Conservation (phyloP, 2,329 filamentous ascomycete genomes). For the Fusarium mangiferae region DNA sequence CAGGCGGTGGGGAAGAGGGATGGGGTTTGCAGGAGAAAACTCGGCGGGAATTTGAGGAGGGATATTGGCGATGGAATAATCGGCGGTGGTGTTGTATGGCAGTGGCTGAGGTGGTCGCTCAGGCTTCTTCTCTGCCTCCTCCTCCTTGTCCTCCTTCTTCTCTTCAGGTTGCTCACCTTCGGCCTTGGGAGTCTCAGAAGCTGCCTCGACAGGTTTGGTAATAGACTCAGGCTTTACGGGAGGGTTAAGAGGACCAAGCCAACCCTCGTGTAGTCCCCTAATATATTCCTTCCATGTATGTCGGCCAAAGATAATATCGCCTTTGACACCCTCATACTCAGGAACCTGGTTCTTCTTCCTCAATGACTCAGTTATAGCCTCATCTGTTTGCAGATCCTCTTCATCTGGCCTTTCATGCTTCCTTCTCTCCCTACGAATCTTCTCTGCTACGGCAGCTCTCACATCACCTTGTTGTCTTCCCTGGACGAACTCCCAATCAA, state of each 20-base stretch:
- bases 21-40: conserved; percentile 76
- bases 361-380: conserved; percentile 69
- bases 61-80: conserved; percentile 75
- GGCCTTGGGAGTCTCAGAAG: conserved; percentile 37
- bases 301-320: conserved; percentile 89
- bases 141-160: conserved; percentile 46
- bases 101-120: conserved; percentile 70
- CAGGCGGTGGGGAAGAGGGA: conserved; percentile 88
- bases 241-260: conserved; percentile 84
- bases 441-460: conserved; percentile 85
- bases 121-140: conserved; percentile 64
- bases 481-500: conserved; percentile 97
- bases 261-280: conserved; percentile 92
- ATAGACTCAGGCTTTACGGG: conserved; percentile 55
- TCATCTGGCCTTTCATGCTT: conserved; percentile 65
- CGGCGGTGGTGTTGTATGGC: conserved; percentile 77
- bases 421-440: conserved; percentile 77
- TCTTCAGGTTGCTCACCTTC: conserved; percentile 50
- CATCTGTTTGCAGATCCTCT: conserved; percentile 58
- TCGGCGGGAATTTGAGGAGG: conserved; percentile 74
- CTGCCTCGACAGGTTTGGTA: conserved; percentile 36
- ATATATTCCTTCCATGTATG: conserved; percentile 99
- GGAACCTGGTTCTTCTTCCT: conserved; percentile 74
- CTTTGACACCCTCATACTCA: conserved; percentile 78
- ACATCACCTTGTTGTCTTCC: conserved; percentile 94